Conservation (phyloP, 1,284 basidiomycete genomes). For the Stygiomarasmius scandens region DNA sequence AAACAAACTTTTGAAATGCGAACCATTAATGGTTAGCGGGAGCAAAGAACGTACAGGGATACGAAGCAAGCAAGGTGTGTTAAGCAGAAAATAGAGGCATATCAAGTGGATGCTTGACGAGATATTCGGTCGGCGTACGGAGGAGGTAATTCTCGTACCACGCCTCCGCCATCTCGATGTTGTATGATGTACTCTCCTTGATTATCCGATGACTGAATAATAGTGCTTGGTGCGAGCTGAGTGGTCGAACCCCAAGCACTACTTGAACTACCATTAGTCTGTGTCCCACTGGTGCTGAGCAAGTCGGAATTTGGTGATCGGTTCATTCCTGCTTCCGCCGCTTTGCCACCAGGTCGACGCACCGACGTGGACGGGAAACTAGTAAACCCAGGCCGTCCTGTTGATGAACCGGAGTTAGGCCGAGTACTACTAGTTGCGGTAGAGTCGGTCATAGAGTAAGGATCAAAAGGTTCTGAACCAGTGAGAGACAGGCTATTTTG, state of each 20-base stretch:
- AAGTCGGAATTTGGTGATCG: background rate
- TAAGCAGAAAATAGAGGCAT: background rate
- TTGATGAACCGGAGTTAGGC: slow-evolving; percentile 3
- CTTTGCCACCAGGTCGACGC: slow-evolving; percentile 7
- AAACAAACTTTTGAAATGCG: too few relatives aligned
- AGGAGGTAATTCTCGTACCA: slow-evolving; percentile 16
- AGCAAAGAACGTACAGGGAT: background rate
- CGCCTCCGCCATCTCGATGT: slow-evolving; percentile 15
- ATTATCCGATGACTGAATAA: background rate
- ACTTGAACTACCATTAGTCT: background rate
- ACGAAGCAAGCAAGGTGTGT: background rate
- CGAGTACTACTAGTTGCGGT: background rate
- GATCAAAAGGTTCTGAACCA: background rate
- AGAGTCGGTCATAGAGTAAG: background rate
- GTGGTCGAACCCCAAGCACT: slow-evolving; percentile 2
- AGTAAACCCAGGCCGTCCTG: slow-evolving; percentile 18
- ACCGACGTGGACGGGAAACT: slow-evolving; percentile 24
- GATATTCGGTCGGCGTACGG: slow-evolving; percentile 11
- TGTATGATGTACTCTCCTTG: slow-evolving; percentile 15
- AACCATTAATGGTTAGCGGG: background rate
- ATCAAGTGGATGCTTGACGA: background rate
- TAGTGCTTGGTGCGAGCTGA: background rate
- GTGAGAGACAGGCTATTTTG: background rate
- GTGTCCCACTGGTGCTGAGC: background rate
- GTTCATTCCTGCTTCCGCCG: slow-evolving; percentile 1